Conservation (phyloP, 352 stramenopile genomes). For the Phytopythium ostracodes region DNA sequence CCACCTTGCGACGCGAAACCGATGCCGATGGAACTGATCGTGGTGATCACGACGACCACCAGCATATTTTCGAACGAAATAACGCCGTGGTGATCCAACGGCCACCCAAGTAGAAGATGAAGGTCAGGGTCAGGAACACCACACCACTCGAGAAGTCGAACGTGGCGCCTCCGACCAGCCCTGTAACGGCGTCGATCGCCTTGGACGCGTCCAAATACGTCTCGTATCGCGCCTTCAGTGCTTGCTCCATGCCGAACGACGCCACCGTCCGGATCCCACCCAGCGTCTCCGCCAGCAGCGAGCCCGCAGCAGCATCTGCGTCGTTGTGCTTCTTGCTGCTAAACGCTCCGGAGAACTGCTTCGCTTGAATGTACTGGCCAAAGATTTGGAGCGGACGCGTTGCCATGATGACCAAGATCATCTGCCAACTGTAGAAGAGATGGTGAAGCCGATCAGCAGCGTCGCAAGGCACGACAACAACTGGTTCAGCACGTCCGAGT, state of each 20-base stretch:
- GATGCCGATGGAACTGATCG: conserved; percentile 24
- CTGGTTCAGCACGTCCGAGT: conserved; percentile 59
- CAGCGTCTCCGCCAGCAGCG: conserved; percentile 25
- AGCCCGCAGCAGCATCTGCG: conserved; percentile 18
- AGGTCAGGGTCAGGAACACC: conserved; percentile 49
- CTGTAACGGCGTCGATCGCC: conserved; percentile 20
- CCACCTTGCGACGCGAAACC: conserved; percentile 17
- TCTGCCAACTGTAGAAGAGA: conserved; percentile 25
- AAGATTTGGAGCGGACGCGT: conserved; percentile 21
- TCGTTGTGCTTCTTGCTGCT: conserved; percentile 29
- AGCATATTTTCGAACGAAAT: conserved; percentile 71
- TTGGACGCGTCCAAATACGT: conserved; percentile 20
- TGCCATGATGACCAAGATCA: conserved; percentile 15
- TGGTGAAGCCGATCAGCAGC: conserved; percentile 21
- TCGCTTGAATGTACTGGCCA: conserved; percentile 29
- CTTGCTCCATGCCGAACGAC: conserved; percentile 32
- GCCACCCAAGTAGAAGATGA: conserved; percentile 61
- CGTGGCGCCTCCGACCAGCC: conserved; percentile 34
- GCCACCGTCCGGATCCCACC: conserved; percentile 34
- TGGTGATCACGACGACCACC: conserved; percentile 64
- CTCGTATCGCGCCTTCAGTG: conserved; percentile 13
- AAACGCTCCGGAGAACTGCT: conserved; percentile 27
- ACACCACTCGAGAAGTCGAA: conserved; percentile 52
- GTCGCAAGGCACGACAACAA: conserved; percentile 29
- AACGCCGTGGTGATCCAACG: conserved; percentile 36